phyloP scores from a whole-genome alignment of 495 filamentous ascomycete genomes.

The Podospora fimiseda region DNA sequence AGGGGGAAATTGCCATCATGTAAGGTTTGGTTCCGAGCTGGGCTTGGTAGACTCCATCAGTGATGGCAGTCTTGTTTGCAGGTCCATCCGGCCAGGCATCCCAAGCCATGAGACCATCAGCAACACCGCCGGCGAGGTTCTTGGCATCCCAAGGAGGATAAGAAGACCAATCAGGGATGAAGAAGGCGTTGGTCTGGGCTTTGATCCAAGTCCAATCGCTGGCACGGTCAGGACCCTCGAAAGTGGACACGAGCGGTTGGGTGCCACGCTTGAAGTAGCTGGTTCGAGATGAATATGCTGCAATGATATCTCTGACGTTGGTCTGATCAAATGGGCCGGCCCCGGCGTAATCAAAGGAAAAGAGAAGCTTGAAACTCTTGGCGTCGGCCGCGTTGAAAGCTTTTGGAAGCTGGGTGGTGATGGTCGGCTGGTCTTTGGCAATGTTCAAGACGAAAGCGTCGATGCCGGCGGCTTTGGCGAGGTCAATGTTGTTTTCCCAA shows the following conservation, averaged over 20 bases:
- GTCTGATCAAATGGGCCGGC: conserved; percentile 19
- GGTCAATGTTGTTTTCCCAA: conserved; percentile 28
- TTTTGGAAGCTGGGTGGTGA: conserved; percentile 16
- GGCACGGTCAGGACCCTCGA: conserved; percentile 21
- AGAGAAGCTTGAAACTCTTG: conserved; percentile 34
- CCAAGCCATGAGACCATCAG: conserved; percentile 36
- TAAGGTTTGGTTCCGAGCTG: conserved; percentile 28
- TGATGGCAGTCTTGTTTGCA: conserved; percentile 40
- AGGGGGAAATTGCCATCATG: conserved; percentile 54
- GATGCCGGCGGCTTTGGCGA: conserved; percentile 25
- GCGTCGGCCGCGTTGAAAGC: conserved; percentile 28
- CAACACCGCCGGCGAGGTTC: conserved; percentile 9
- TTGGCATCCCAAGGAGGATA: conserved; percentile 11
- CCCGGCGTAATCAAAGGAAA: conserved; percentile 35
- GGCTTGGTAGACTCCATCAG: conserved; percentile 20
- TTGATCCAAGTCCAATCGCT: conserved; percentile 27
- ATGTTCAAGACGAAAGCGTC: conserved; percentile 37
- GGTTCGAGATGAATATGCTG: conserved; percentile 18
- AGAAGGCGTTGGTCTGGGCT: conserved; percentile 22
- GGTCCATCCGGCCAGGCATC: conserved; percentile 38
- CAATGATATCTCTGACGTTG: conserved; percentile 22
- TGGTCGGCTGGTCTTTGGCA: conserved; percentile 24
- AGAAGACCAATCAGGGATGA: conserved; percentile 26
- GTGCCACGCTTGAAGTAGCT: conserved; percentile 25
- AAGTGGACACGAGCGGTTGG: conserved; percentile 27